These are phyloP conservation scores for Astrothelium macrocarpum DNA, from an alignment of 495 filamentous ascomycete genomes.

Conservation along the genomic window DNA sequence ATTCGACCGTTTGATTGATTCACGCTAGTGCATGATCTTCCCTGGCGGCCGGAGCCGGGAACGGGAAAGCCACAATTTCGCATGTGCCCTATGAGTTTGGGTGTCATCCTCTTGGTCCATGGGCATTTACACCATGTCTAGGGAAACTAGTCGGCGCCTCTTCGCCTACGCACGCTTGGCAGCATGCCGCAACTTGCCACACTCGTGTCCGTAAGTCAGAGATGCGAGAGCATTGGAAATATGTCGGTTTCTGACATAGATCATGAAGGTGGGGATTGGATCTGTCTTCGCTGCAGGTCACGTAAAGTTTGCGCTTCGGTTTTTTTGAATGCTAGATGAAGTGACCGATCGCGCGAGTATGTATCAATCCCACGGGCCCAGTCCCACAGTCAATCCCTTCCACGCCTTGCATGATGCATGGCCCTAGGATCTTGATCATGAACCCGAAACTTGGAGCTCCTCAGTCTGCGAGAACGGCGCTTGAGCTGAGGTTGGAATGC, in stretches of 20 bases:
- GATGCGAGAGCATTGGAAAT: neutral
- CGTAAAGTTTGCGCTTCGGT: neutral
- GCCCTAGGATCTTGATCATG: neutral
- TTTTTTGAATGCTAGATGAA: neutral
- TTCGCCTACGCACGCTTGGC: neutral
- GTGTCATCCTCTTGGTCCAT: neutral
- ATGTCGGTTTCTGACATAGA: neutral
- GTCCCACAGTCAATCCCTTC: neutral
- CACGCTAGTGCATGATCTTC: slow-evolving; percentile 6
- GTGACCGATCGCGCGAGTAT: neutral
- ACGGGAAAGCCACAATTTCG: slow-evolving; percentile 2
- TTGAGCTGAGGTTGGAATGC: slow-evolving; percentile 2
- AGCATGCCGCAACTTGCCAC: neutral
- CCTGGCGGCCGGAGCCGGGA: slow-evolving; percentile 4
- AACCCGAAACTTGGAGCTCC: slow-evolving; percentile 1
- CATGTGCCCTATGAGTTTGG: neutral
- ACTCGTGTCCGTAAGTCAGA: neutral
- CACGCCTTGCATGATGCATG: neutral
- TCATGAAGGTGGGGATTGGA: too few relatives aligned
- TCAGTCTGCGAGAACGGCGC: neutral
- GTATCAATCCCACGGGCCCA: neutral
- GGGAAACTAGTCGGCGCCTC: neutral
- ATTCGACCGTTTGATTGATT: slow-evolving; percentile 2
- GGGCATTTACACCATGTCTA: neutral
- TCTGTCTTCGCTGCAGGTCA: too few relatives aligned